Base-by-base conservation (phyloP, 345 rosid species). In the Eucalyptus polyanthemos region DNA sequence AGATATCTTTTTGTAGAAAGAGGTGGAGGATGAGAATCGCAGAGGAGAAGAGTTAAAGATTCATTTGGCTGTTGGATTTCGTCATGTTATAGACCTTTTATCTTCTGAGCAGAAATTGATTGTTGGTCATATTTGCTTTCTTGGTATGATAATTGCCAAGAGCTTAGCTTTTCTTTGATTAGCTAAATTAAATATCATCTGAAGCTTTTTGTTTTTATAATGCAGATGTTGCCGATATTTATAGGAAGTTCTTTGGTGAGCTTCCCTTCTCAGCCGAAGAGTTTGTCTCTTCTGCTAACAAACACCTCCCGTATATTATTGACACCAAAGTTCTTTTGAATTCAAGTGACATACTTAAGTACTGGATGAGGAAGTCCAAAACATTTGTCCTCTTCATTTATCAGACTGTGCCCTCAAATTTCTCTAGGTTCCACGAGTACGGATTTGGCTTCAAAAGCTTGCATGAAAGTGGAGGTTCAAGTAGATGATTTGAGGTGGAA, bases 261-360 rank as follows among this genome's bases (percentile, higher is more conserved):
- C 98, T 97, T 89, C 98, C 99, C 90, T 91, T 40, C 15, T 91
- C 93, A 47, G 95, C 95, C 85, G 95, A 96, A 92, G 95, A 95
- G 87, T 98, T 98, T 67, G 95, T 92, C 45, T 89, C 93, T 83
- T 92, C 94, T 80, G 88, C 95, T 14, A 94, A 93, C 92, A 92
- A 91, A 86, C 92, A 92, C 91, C 96, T 98, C 90, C 97, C 96
- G 9, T 93, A 90, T 91, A 93, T 98, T 45, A 90, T 96, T 88
- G 99, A 98, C 91, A 98, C 99, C 90, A 97, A 98, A 95, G 88
- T 98, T 90, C 94, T 97, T 90, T 89, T 98, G 91, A 97, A 97
- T 91, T 89, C 95, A 67, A 92, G 93, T 91, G 88, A 91, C 88
- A 47, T 91, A 83, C 92, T 97, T 83, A 93, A 81, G 86, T 94